These are phyloP conservation scores for Hypoxylon sp. DNA, from an alignment of 2,329 filamentous ascomycete genomes.

Conservation along the genomic window DNA sequence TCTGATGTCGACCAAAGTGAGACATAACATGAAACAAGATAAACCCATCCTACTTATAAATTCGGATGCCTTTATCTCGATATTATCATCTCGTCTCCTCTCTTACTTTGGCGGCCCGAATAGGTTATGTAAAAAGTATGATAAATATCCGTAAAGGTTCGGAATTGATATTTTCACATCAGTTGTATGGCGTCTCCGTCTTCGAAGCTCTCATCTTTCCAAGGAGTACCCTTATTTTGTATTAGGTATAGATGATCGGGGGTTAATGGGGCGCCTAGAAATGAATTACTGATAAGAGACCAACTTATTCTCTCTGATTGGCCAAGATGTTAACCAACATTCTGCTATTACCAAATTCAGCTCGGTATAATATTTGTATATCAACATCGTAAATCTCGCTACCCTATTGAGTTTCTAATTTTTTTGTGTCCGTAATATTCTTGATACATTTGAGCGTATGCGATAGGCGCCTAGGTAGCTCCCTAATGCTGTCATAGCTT, in stretches of 20 bases:
- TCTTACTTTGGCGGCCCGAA: not conserved
- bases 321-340: not conserved
- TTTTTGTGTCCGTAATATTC: not conserved
- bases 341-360: not conserved
- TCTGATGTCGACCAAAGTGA: constrained; percentile 7
- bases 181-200: not conserved
- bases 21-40: constrained; percentile 19
- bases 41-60: not conserved
- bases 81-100: not conserved
- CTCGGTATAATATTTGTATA: not conserved
- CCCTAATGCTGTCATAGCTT: not conserved
- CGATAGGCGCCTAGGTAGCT: not conserved
- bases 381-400: not conserved
- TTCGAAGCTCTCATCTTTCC: not conserved
- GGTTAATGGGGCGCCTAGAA: not conserved
- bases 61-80: not conserved
- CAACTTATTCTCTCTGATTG: constrained; percentile 11
- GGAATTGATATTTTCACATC: too few species aligned
- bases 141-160: too few species aligned
- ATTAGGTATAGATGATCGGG: not conserved
- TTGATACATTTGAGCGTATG: not conserved
- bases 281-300: constrained; percentile 21
- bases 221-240: constrained; percentile 4
- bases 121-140: too few species aligned
- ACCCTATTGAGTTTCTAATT: not conserved